These are phyloP conservation scores for Starmerella gropengiesseri DNA, from an alignment of 805 yeast species.

Conservation along the genomic window DNA sequence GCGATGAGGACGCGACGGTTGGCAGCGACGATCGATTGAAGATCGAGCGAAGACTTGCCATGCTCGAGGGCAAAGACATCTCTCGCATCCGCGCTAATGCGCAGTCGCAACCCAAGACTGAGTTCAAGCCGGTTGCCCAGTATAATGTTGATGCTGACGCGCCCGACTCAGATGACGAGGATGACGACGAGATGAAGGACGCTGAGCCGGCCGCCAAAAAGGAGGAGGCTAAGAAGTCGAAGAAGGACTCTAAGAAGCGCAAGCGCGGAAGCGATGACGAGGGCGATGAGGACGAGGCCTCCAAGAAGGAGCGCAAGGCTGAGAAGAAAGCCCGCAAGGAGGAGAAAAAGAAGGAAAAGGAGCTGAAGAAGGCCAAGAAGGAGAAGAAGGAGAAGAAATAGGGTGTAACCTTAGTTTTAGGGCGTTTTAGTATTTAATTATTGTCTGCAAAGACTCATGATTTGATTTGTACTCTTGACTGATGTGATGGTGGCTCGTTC, in stretches of 20 bases:
- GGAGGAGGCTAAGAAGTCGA: conserved; percentile 17
- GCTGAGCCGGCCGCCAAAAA: conserved; percentile 20
- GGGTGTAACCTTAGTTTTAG: not conserved
- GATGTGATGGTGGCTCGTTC: not conserved
- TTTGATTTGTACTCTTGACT: not conserved
- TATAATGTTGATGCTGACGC: conserved; percentile 96
- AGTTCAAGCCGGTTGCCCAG: conserved; percentile 69
- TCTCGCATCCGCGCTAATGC: conserved; percentile 75
- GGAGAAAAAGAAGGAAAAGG: conserved; percentile 20
- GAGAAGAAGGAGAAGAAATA: conserved; percentile 18
- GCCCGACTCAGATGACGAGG: conserved; percentile 40
- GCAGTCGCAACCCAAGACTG: conserved; percentile 70
- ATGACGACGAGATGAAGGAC: conserved; percentile 25
- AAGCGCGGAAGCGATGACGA: conserved; percentile 21
- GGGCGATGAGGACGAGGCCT: conserved; percentile 15
- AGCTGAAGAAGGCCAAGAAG: conserved; percentile 22
- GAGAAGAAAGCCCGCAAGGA: conserved; percentile 22
- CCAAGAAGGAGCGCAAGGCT: conserved; percentile 19
- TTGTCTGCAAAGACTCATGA: not conserved
- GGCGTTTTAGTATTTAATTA: conserved; percentile 4
- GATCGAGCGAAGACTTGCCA: conserved; percentile 88
- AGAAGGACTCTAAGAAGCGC: conserved; percentile 22
- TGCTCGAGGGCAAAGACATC: conserved; percentile 86
- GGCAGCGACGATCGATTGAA: conserved; percentile 86
- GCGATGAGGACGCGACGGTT: conserved; percentile 89